Base-by-base conservation (phyloP, 2,329 filamentous ascomycete species). In the Chrysosporium queenslandicum region DNA sequence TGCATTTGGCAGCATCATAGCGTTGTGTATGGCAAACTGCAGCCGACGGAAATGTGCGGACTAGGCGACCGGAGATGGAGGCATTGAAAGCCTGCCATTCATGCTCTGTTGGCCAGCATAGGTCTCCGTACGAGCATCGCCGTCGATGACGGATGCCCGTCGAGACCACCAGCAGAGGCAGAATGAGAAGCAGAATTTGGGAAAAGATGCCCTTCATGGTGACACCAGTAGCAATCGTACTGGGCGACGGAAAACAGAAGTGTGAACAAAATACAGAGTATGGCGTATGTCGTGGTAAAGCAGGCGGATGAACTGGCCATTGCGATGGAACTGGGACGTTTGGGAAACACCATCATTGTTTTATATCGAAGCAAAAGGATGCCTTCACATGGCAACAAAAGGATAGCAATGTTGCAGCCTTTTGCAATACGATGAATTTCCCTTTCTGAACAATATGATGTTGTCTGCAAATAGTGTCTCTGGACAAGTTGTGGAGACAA, bases 61-160 rank as follows among this genome's bases (percentile, higher is more conserved):
- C 47, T 7, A 58, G 45, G 29, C 46, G 42, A 39, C 57, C 57
- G 2, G 55, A 57, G n/a, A 58, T 37, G 16, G 55, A 54, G 16
- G 50, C 34, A 42, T 58, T 57, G 48, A 58, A 55, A 7, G 20
- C 12, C 14, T 47, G 32, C 58, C 58, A 59, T 18, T 50, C 53
- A 46, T 45, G 4, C 3, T 54, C 53, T 16, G 36, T 34, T 11
- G 58, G 58, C 58, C 58, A 59, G 53, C 58, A 59, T 45, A 25
- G 12, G 40, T 59, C 56, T 4, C 56, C 58, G 34, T 52, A 56
- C 2, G 56, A 48, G 36, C 56, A 58, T 53, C 56, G 37, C 14
- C 12, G 48, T 11, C 48, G 39, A 14, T 41, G 52, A 14, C 45
- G 53, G 9, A 46, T 37, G 9, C 18, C 20, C 12, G 42, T 27